Base-by-base conservation (phyloP, 768 basidiomycete genomes). In the Lactarius psammicola region DNA sequence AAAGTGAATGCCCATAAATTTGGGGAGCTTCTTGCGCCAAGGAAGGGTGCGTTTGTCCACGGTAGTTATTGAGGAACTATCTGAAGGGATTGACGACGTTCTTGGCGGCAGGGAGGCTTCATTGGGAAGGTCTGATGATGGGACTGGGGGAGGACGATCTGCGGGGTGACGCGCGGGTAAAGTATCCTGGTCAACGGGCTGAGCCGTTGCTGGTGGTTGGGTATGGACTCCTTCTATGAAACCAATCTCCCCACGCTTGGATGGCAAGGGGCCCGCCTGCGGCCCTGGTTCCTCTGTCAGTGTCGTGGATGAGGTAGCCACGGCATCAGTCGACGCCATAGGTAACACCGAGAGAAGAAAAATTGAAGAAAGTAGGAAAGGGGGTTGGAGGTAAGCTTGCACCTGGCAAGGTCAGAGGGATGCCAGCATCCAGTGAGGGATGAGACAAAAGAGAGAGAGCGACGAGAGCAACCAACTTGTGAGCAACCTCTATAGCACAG, bases 181-280 rank as follows among this genome's bases (percentile, higher is more conserved):
- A 18, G 60, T n/a, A 40, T 56, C 53, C 23, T 31, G 31, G 20
- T 36, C 49, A 23, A 36, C 62, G 20, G 11, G 8, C 72, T 51
- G 68, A 44, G 3, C 15, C 15, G 20, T 31, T 56, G 63, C 65
- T 60, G 59, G 66, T 65, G 64, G 70, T 68, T 38, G 61, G 38
- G 69, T 74, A 62, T 78, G 78, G 23, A 78, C 60, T 13, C 75
- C 78, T 60, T 85, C 85, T 33, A 77, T 66, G 71, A 78, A 90
- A 26, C 87, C 87, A 59, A 90, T 85, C 71, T 89, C 87, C 31
- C 87, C 88, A 23, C 81, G 79, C 74, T 88, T 89, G 53, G 72
- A 73, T 60, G 87, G 88, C 71, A 88, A 76, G 62, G 87, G 86
- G 51, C 79, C 86, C 71, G 86, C 86, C 78, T 88, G 79, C 62